These are phyloP conservation scores for Cyberlindnera amylophila DNA, from an alignment of 805 yeast genomes.

Conservation along the genomic window DNA sequence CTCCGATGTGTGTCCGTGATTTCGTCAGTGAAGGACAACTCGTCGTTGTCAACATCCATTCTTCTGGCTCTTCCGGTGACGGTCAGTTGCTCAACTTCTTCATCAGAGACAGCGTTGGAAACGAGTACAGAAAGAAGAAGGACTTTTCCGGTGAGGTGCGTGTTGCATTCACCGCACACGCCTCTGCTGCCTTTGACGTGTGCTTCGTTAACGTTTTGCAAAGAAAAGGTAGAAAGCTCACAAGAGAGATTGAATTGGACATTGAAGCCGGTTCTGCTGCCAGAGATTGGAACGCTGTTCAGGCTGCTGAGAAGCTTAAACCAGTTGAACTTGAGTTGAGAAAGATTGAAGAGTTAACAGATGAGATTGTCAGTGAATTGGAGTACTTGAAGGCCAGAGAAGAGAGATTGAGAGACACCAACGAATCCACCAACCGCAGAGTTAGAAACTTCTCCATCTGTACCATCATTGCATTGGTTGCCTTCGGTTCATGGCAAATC, in stretches of 20 bases:
- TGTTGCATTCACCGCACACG: slow-evolving; percentile 81
- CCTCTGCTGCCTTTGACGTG: slow-evolving; percentile 82
- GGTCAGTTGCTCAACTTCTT: slow-evolving; percentile 74
- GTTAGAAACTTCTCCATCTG: slow-evolving; percentile 81
- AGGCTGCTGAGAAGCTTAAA: slow-evolving; percentile 87
- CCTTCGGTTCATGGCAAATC: slow-evolving; percentile 90
- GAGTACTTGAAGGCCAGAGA: slow-evolving; percentile 85
- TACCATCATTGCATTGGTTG: slow-evolving; percentile 63
- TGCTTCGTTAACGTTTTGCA: slow-evolving; percentile 73
- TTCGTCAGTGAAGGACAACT: slow-evolving; percentile 80
- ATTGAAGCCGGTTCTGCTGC: slow-evolving; percentile 96
- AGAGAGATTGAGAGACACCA: slow-evolving; percentile 90
- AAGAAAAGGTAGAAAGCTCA: slow-evolving; percentile 40
- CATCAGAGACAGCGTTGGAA: slow-evolving; percentile 77
- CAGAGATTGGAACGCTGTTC: slow-evolving; percentile 95
- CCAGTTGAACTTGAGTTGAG: slow-evolving; percentile 90
- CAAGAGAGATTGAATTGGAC: slow-evolving; percentile 81
- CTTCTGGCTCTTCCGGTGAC: slow-evolving; percentile 76
- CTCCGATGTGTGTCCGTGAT: slow-evolving; percentile 86
- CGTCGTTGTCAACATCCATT: slow-evolving; percentile 77
- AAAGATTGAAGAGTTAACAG: slow-evolving; percentile 79
- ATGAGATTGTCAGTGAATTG: slow-evolving; percentile 75
- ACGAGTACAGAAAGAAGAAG: slow-evolving; percentile 74
- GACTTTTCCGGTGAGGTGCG: slow-evolving; percentile 70
- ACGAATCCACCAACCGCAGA: slow-evolving; percentile 92